phyloP scores from a whole-genome alignment of 257 asterid genomes.

The Solanum rostratum region DNA sequence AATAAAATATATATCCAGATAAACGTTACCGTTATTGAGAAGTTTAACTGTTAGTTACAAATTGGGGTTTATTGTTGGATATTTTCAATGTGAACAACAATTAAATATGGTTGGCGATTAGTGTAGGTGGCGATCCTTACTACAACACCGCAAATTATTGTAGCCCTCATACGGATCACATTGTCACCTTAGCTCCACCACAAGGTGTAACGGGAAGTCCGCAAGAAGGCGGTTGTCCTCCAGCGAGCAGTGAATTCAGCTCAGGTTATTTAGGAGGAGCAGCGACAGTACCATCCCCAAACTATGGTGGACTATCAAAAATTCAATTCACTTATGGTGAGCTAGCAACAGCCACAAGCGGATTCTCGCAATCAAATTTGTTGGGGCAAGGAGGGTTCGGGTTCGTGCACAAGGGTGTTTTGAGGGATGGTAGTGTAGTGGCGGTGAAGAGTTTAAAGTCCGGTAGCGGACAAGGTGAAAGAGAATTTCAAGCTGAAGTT shows the following conservation, averaged over 20 bases:
- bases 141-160: slow-evolving; percentile 11
- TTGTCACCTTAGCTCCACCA: slow-evolving; percentile 23
- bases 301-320: neutral
- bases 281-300: neutral
- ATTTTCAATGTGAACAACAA: neutral
- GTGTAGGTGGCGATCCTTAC: slow-evolving; percentile 24
- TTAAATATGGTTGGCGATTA: neutral
- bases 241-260: neutral
- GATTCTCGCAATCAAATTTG: neutral
- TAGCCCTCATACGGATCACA: slow-evolving; percentile 11
- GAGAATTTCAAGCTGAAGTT: slow-evolving; percentile 4
- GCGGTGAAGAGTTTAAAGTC: slow-evolving; percentile 8
- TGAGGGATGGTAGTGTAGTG: neutral
- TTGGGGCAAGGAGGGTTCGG: slow-evolving; percentile 7
- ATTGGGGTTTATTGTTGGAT: neutral
- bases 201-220: slow-evolving; percentile 38
- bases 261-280: neutral
- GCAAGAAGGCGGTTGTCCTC: neutral
- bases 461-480: slow-evolving; percentile 5
- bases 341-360: neutral
- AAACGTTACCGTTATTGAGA: no score
- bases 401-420: slow-evolving; percentile 6
- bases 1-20: no score
- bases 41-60: neutral
- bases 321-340: slow-evolving; percentile 1